Percentiles rank a stretch among this genome's conserved stretches.
phyloP scores from a whole-genome alignment of 176 grass and related monocot genomes.

The Coix lacrymajobi region DNA sequence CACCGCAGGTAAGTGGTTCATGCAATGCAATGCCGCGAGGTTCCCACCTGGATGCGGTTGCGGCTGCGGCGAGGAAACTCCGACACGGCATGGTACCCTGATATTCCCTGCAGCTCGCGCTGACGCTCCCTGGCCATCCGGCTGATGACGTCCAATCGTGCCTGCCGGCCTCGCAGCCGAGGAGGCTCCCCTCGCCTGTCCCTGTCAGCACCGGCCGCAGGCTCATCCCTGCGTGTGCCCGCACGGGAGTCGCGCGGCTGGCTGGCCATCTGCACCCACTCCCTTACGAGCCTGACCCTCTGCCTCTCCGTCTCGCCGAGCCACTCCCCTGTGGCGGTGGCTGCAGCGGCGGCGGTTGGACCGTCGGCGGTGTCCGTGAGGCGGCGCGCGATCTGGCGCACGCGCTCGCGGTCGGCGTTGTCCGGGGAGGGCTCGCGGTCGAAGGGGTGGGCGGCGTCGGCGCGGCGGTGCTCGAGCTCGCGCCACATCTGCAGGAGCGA shows the following conservation, averaged over 20 bases:
- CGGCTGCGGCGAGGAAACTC: constrained; percentile 77
- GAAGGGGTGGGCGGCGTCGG: constrained; percentile 30
- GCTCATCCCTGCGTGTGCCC: constrained; percentile 39
- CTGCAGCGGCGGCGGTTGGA: neutral
- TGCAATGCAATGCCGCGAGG: neutral
- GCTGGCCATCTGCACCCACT: constrained; percentile 90
- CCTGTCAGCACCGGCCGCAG: neutral
- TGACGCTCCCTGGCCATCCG: constrained; percentile 78
- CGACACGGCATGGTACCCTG: constrained; percentile 65
- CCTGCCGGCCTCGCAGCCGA: constrained; percentile 78
- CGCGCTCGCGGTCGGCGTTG: constrained; percentile 56
- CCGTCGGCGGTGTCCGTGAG: constrained; percentile 44
- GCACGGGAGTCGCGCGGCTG: constrained; percentile 50
- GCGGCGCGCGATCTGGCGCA: constrained; percentile 54
- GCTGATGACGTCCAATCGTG: constrained; percentile 71
- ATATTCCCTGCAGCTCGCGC: constrained; percentile 83
- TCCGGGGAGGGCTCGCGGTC: constrained; percentile 64
- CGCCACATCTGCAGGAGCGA: constrained; percentile 96
- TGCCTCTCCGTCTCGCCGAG: constrained; percentile 82
- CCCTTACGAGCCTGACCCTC: constrained; percentile 83
- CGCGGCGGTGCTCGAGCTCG: constrained; percentile 67
- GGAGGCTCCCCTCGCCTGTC: constrained; percentile 61
- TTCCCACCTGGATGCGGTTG: constrained; percentile 82
- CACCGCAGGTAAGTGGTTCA: neutral
- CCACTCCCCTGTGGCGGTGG: constrained; percentile 48